phyloP scores from a whole-genome alignment of 169 alveolate species.

The Amoebophrya sp. region DNA sequence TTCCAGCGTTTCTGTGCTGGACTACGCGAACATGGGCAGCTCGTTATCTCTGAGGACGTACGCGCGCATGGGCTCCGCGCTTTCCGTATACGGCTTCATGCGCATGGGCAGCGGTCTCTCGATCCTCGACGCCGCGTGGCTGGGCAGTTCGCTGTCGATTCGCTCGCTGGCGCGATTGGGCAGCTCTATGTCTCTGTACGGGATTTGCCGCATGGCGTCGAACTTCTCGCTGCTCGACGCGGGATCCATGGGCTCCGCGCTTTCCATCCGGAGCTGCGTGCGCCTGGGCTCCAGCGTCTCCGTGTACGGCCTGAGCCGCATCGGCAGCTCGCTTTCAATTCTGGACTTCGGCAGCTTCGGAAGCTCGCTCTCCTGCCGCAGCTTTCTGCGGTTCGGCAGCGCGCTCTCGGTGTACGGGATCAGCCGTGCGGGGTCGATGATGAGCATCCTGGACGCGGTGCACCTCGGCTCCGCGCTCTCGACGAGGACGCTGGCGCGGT shows the following conservation, averaged over 20 bases:
- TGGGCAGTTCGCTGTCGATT: not conserved
- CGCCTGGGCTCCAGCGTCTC: not conserved
- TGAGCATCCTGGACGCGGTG: not conserved
- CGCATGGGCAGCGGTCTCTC: not conserved
- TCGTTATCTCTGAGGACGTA: not conserved
- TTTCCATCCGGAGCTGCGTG: not conserved
- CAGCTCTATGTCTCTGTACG: not conserved
- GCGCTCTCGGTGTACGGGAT: slow-evolving; percentile 11
- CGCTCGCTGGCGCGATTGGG: slow-evolving; percentile 8
- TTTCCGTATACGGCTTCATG: not conserved
- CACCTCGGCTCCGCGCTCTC: not conserved
- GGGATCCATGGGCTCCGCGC: not conserved
- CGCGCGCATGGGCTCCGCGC: slow-evolving; percentile 1
- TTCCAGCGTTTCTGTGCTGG: not conserved
- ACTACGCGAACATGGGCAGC: slow-evolving; percentile 5
- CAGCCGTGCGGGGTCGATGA: not conserved
- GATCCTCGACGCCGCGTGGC: not conserved
- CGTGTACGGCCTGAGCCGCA: not conserved
- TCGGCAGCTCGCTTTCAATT: not conserved
- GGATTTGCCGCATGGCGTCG: not conserved
- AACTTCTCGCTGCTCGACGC: slow-evolving; percentile 3
- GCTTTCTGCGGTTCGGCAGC: slow-evolving; percentile 16
- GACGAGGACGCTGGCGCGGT: not conserved
- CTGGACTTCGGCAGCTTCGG: not conserved
- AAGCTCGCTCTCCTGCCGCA: not conserved